A percentile compares a stretch with the other conserved stretches of the same genome.
These are phyloP conservation scores for Fusarium sp. DNA, from an alignment of 2,329 filamentous ascomycete genomes.

Conservation along the genomic window DNA sequence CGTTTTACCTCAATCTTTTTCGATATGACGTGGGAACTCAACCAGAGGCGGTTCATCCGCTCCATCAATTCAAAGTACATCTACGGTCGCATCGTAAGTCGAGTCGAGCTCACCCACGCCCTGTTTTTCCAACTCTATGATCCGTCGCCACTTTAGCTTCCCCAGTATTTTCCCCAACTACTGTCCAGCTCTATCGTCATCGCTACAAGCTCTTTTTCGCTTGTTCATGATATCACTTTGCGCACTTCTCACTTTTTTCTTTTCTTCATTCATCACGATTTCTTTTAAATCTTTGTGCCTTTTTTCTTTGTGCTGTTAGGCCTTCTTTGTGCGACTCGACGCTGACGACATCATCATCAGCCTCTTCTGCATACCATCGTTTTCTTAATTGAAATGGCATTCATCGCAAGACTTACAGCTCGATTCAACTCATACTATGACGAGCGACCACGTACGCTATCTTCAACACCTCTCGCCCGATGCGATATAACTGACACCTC, in stretches of 20 bases:
- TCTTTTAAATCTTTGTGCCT: not conserved
- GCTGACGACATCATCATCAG: constrained; percentile 60
- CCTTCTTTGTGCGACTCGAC: constrained; percentile 36
- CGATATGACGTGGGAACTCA: constrained; percentile 41
- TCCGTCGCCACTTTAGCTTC: constrained; percentile 40
- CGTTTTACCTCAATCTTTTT: not conserved
- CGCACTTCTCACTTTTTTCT: not conserved
- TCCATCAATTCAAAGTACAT: constrained; percentile 42
- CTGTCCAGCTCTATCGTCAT: constrained; percentile 23
- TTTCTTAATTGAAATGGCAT: constrained; percentile 88
- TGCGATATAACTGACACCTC: constrained; percentile 7
- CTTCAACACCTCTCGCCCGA: not conserved
- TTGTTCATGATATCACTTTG: constrained; percentile 11
- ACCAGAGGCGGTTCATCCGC: constrained; percentile 39
- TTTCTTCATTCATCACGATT: not conserved
- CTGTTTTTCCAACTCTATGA: constrained; percentile 32
- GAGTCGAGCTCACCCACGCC: not conserved
- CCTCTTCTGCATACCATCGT: constrained; percentile 88
- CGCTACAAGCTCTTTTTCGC: constrained; percentile 5
- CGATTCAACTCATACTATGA: constrained; percentile 97
- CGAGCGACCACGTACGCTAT: constrained; percentile 78
- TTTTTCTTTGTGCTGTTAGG: constrained; percentile 7
- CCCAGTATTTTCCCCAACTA: constrained; percentile 32
- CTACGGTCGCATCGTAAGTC: constrained; percentile 40
- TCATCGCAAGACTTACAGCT: constrained; percentile 82